Percentiles rank a stretch among this genome's conserved stretches.
These are phyloP conservation scores for Epichloe sibirici DNA, from an alignment of 2,329 filamentous ascomycete species.

Conservation along the genomic window DNA sequence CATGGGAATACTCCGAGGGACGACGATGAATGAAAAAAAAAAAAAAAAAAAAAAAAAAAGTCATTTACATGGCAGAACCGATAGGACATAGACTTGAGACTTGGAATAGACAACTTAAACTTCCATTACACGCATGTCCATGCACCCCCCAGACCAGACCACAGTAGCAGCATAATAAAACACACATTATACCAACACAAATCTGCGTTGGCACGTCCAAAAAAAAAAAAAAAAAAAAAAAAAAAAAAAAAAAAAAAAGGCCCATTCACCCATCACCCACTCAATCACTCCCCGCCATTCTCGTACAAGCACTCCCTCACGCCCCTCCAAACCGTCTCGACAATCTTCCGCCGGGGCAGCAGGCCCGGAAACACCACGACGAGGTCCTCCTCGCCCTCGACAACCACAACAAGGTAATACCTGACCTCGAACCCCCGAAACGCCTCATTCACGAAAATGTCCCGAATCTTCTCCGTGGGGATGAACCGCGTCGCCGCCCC, in stretches of 20 bases:
- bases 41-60: conserved; percentile 8
- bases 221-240: no score
- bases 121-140: no score
- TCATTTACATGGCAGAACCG: background rate
- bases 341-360: conserved; percentile 58
- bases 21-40: conserved; percentile 11
- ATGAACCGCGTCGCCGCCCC: conserved; percentile 49
- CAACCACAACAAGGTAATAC: conserved; percentile 81
- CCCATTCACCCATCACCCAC: conserved; percentile 11
- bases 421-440: conserved; percentile 85
- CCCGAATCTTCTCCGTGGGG: conserved; percentile 81
- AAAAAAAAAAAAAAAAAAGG: background rate
- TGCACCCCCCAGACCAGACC: no score
- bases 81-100: background rate
- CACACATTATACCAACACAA: no score
- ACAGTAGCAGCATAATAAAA: no score
- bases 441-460: conserved; percentile 90
- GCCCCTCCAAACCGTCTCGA: conserved; percentile 87
- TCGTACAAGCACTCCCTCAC: conserved; percentile 70
- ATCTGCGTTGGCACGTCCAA: no score
- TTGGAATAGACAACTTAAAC: no score
- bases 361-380: conserved; percentile 90
- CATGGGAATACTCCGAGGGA: conserved; percentile 20
- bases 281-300: conserved; percentile 12
- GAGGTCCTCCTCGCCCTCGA: conserved; percentile 75